A percentile compares a stretch with the other conserved stretches of the same genome.
Evolutionary conservation across 345 rosid species (phyloP).

Genomic region (Turnera subulata): DNA sequence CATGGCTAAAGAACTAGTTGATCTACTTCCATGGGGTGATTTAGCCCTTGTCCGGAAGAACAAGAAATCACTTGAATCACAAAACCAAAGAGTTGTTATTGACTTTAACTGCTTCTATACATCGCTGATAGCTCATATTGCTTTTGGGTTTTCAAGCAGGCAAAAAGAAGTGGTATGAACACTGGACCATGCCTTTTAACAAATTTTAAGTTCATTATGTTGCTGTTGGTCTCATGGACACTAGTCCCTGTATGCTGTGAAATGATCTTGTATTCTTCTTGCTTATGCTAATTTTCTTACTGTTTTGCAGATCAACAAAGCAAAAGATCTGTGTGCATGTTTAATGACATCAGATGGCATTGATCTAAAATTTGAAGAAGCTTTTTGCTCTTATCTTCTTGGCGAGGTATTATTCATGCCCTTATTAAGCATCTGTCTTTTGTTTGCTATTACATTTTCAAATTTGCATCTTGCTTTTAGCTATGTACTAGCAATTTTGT

Average conservation of each 20-base stretch:
- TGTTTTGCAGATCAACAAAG: slow-evolving; percentile 64
- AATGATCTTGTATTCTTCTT: background rate
- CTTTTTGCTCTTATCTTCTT: slow-evolving; percentile 75
- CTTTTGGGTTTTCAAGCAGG: slow-evolving; percentile 81
- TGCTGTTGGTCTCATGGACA: background rate
- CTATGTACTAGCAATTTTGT: background rate
- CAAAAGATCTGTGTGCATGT: slow-evolving; percentile 70
- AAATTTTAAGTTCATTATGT: background rate
- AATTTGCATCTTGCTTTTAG: background rate
- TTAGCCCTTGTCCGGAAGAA: slow-evolving; percentile 66
- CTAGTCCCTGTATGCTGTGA: background rate
- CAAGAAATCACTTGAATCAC: slow-evolving; percentile 91
- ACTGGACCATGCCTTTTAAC: slow-evolving; percentile 15
- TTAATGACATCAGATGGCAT: slow-evolving; percentile 75
- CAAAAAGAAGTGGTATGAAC: slow-evolving; percentile 66
- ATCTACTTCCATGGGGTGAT: slow-evolving; percentile 86
- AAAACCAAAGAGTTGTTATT: slow-evolving; percentile 81
- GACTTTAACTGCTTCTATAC: slow-evolving; percentile 73
- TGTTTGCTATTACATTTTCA: background rate
- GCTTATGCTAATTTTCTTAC: slow-evolving; percentile 15
- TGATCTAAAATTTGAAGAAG: slow-evolving; percentile 90
- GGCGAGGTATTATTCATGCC: slow-evolving; percentile 55
- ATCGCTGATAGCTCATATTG: slow-evolving; percentile 76
- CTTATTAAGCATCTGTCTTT: background rate
- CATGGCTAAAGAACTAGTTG: slow-evolving; percentile 80